phyloP scores from a whole-genome alignment of 305 asterid genomes.

The Fraxinus angustifolia region DNA sequence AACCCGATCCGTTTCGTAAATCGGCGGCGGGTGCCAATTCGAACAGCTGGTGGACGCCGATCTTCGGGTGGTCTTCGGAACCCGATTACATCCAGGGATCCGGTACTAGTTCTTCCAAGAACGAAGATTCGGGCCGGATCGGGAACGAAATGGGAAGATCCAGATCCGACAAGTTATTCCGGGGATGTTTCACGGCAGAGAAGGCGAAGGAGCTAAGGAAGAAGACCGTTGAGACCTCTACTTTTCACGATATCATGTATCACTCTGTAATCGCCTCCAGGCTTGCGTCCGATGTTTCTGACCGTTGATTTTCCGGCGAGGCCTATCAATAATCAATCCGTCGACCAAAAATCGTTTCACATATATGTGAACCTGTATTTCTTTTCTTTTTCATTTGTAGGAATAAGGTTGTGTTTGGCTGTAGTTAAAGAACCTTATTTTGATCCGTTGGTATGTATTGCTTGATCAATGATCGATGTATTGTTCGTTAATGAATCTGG shows the following conservation, averaged over 20 bases:
- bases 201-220: slow-evolving; percentile 64
- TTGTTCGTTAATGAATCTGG: neutral
- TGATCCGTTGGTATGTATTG: neutral
- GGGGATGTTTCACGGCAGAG: slow-evolving; percentile 55
- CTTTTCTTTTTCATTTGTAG: neutral
- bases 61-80: slow-evolving; percentile 59
- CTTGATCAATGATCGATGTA: neutral
- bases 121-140: slow-evolving; percentile 14
- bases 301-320: slow-evolving; percentile 17
- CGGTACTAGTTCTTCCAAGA: neutral
- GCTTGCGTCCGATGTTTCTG: slow-evolving; percentile 51
- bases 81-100: slow-evolving; percentile 50
- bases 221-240: slow-evolving; percentile 43
- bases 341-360: slow-evolving; percentile 22
- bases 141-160: slow-evolving; percentile 14
- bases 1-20: slow-evolving; percentile 24
- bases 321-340: slow-evolving; percentile 32
- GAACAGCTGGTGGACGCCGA: slow-evolving; percentile 60
- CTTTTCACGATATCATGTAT: slow-evolving; percentile 62
- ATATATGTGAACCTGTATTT: neutral
- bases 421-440: neutral
- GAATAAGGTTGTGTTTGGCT: neutral
- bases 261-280: slow-evolving; percentile 72
- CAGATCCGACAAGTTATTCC: slow-evolving; percentile 27
- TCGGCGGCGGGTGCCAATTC: slow-evolving; percentile 7